A percentile compares a stretch with the other conserved stretches of the same genome.
Evolutionary conservation across 2,329 filamentous ascomycete species (phyloP).

Genomic region (Hirsutella minnesotensis): DNA sequence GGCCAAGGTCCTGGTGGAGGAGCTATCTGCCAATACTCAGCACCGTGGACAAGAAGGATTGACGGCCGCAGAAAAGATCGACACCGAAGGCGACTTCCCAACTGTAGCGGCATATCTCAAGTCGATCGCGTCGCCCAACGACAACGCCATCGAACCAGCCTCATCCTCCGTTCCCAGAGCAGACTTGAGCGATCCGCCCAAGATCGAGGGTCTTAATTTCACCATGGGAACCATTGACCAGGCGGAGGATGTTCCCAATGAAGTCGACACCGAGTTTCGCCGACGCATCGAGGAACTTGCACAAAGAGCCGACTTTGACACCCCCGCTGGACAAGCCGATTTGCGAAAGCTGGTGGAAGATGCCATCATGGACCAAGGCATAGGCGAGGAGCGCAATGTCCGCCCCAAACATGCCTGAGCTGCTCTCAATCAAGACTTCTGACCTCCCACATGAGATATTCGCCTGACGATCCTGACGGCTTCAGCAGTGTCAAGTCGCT

Average conservation of each 20-base stretch:
- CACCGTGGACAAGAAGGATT: slow-evolving; percentile 62
- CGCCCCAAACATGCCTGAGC: slow-evolving; percentile 44
- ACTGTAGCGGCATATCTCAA: slow-evolving; percentile 61
- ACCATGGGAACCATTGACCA: slow-evolving; percentile 65
- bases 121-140: slow-evolving; percentile 15
- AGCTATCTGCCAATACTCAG: slow-evolving; percentile 58
- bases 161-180: neutral
- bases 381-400: slow-evolving; percentile 53
- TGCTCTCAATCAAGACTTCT: slow-evolving; percentile 27
- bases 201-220: slow-evolving; percentile 55
- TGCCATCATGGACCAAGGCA: slow-evolving; percentile 56
- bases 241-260: slow-evolving; percentile 43
- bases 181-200: neutral
- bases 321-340: slow-evolving; percentile 66
- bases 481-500: slow-evolving; percentile 43
- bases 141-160: slow-evolving; percentile 24
- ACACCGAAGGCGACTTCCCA: slow-evolving; percentile 65
- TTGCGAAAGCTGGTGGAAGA: slow-evolving; percentile 71
- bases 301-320: slow-evolving; percentile 70
- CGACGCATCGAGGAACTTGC: slow-evolving; percentile 83
- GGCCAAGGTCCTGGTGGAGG: slow-evolving; percentile 69
- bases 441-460: slow-evolving; percentile 52
- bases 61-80: slow-evolving; percentile 72
- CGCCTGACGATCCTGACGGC: slow-evolving; percentile 32
- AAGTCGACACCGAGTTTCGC: slow-evolving; percentile 72